phyloP scores from a whole-genome alignment of 2,329 filamentous ascomycete genomes.

The Fusarium decemcellulare region DNA sequence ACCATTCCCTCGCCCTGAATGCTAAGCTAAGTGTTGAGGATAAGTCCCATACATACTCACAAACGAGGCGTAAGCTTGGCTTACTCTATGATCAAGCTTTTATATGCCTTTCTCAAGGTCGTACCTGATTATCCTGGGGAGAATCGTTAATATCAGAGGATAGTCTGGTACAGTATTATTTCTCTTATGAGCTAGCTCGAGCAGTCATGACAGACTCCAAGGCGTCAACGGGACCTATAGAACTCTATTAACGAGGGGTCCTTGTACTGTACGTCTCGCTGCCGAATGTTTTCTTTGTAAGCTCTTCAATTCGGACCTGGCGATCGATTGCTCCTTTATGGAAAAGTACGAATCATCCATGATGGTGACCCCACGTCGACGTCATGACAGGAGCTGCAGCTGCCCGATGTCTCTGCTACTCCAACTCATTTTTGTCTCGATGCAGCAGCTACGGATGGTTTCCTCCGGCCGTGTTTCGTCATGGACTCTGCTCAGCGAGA shows the following conservation, averaged over 20 bases:
- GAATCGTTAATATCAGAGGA: too few species aligned
- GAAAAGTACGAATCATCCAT: conserved; percentile 20
- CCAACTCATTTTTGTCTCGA: neutral
- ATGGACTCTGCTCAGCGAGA: conserved; percentile 21
- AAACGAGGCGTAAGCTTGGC: too few species aligned
- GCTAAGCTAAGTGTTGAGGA: too few species aligned
- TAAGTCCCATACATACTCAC: too few species aligned
- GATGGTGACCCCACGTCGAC: conserved; percentile 43
- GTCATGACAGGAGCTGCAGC: conserved; percentile 30
- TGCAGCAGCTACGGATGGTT: conserved; percentile 25
- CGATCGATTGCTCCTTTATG: conserved; percentile 11
- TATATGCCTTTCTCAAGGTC: too few species aligned
- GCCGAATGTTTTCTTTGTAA: conserved; percentile 11
- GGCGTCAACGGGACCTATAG: neutral
- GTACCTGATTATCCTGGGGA: too few species aligned
- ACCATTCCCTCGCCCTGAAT: too few species aligned
- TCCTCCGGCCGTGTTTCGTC: conserved; percentile 40
- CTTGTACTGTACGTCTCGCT: neutral
- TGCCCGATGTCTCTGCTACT: conserved; percentile 26
- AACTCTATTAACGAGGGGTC: neutral
- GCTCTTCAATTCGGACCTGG: conserved; percentile 9
- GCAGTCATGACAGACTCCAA: neutral
- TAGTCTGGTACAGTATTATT: too few species aligned
- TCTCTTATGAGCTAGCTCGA: neutral
- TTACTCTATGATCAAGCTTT: too few species aligned